A percentile compares a stretch with the other conserved stretches of the same genome.
phyloP scores from a whole-genome alignment of 352 stramenopile genomes.

The Phytophthora kernoviae region DNA sequence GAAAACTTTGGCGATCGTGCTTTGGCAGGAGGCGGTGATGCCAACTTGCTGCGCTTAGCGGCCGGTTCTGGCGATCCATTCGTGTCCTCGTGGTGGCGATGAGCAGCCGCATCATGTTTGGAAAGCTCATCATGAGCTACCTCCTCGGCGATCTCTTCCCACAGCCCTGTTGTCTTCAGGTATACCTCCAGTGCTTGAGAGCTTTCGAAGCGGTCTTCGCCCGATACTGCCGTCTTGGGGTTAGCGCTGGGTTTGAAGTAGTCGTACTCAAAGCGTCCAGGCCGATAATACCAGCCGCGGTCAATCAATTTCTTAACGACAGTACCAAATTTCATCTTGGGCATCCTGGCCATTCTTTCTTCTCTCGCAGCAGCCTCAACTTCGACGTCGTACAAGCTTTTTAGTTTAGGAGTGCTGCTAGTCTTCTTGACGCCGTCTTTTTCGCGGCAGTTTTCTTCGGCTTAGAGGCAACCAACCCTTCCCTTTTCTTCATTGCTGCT shows the following conservation, averaged over 20 bases:
- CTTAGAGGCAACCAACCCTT: constrained; percentile 14
- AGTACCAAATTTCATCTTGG: constrained; percentile 49
- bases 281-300: constrained; percentile 73
- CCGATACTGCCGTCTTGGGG: constrained; percentile 48
- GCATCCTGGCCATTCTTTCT: constrained; percentile 13
- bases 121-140: constrained; percentile 25
- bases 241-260: constrained; percentile 79
- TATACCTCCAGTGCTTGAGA: constrained; percentile 65
- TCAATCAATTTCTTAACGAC: constrained; percentile 54
- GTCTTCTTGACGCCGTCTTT: neutral
- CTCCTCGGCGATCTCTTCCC: constrained; percentile 55
- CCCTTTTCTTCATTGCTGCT: neutral
- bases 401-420: constrained; percentile 30
- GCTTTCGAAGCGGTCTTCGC: constrained; percentile 84
- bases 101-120: constrained; percentile 6
- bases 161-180: constrained; percentile 66
- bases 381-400: constrained; percentile 32
- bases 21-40: constrained; percentile 18
- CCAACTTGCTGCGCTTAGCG: constrained; percentile 35
- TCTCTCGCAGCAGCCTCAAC: constrained; percentile 19
- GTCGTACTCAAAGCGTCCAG: constrained; percentile 82
- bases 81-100: neutral
- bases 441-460: constrained; percentile 31
- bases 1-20: constrained; percentile 25
- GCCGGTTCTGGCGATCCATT: constrained; percentile 9